phyloP scores from a whole-genome alignment of 1,284 basidiomycete species.

The Papiliotrema fonsecae region DNA sequence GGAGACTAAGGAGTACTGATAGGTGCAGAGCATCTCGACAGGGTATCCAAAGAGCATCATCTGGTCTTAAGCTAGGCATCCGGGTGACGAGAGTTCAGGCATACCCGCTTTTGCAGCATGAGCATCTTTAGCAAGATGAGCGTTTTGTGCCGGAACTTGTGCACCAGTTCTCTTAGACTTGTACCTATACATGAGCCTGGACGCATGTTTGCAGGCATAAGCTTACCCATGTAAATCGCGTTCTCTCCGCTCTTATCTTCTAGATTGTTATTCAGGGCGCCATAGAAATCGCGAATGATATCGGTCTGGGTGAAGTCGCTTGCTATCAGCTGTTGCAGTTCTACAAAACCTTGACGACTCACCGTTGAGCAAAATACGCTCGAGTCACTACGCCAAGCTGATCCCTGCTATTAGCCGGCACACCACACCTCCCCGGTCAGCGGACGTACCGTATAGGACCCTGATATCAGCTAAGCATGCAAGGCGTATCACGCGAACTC shows the following conservation, averaged over 20 bases:
- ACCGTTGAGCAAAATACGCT: conserved; percentile 79
- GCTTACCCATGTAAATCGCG: conserved; percentile 45
- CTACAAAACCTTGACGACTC: background rate
- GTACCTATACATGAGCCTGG: conserved; percentile 57
- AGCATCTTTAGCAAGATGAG: conserved; percentile 92
- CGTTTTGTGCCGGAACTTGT: conserved; percentile 88
- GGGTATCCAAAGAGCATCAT: conserved; percentile 97
- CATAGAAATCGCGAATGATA: conserved; percentile 77
- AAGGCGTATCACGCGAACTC: conserved; percentile 7
- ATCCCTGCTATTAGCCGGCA: conserved; percentile 54
- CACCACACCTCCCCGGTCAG: background rate
- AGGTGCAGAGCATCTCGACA: conserved; percentile 92
- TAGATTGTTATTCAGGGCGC: conserved; percentile 58
- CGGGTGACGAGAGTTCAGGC: conserved; percentile 5
- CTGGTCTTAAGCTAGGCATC: conserved; percentile 47
- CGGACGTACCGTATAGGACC: conserved; percentile 38
- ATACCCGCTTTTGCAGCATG: conserved; percentile 79
- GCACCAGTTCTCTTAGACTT: conserved; percentile 84
- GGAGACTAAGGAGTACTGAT: conserved; percentile 91
- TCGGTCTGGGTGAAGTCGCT: conserved; percentile 78
- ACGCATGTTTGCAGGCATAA: background rate
- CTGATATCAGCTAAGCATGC: conserved; percentile 16
- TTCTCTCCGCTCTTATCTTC: conserved; percentile 40
- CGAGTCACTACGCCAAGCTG: conserved; percentile 94
- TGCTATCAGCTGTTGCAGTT: background rate